Evolutionary conservation across 2,329 filamentous ascomycete species (phyloP), one percentile per base, ranked within the genome.

Genomic region (Aspergillus candidus): DNA sequence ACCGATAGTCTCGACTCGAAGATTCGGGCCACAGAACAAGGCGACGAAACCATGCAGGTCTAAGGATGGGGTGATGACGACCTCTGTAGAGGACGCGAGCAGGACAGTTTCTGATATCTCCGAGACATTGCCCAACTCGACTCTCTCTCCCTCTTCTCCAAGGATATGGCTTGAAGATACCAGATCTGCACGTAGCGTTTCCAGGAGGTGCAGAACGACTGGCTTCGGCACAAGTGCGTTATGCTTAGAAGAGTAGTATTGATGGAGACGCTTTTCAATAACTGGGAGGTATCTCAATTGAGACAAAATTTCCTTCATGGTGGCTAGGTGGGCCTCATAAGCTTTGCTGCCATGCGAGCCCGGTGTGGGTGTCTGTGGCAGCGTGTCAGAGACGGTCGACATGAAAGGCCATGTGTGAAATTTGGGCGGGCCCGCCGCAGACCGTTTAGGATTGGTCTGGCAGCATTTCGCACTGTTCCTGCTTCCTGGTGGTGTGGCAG

Each of bases 1-100:
- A 34, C 50, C 50, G 6, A 53, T 7, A 11, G 48, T 49, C 44
- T 51, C 50, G 5, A 53, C 43, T 31, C 46, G 50, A n/a, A 53
- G 35, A 32, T 51, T 49, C 8, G 14, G 10, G 5, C 44, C 50
- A n/a, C 38, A 43, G 40, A 53, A 53, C 17, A 49, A 35, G 17
- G 50, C 40, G 13, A 17, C 47, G 31, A 53, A 51, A 11, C 17
- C 42, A 10, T 49, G 32, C 22, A 48, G 29, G 35, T 51, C 39
- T 30, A 49, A 41, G 15, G 37, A 44, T 32, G 43, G 32, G 13
- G 50, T 40, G 18, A 51, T 40, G 15, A 22, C 11, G 29, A 44
- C 37, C 27, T 53, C 48, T 12, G 35, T 5, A 1, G 48, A 47
- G n/a, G 48, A 48, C 27, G 45, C 42, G 11, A 14, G 31, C 11